Evolutionary conservation across 352 stramenopile species (phyloP).

Genomic region (Albugo candida): DNA sequence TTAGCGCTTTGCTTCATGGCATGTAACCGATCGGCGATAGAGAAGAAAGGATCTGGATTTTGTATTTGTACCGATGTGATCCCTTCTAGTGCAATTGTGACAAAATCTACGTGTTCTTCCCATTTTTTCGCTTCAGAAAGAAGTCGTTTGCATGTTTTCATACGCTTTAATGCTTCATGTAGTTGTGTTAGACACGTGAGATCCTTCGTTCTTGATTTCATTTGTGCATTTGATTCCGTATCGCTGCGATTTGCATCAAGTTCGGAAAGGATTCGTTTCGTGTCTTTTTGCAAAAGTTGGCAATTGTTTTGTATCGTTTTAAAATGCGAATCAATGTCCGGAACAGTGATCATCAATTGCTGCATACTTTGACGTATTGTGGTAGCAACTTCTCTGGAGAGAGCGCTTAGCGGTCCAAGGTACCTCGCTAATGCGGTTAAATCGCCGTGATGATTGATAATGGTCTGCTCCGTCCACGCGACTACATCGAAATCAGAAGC

Average conservation of each 20-base stretch:
- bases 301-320: constrained; percentile 22
- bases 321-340: constrained; percentile 33
- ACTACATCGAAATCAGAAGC: constrained; percentile 39
- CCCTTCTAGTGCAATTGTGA: too few relatives aligned
- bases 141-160: constrained; percentile 38
- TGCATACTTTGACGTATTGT: constrained; percentile 37
- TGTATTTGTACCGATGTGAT: too few relatives aligned
- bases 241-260: constrained; percentile 1
- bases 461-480: constrained; percentile 44
- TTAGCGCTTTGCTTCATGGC: too few relatives aligned
- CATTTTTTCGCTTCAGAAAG: constrained; percentile 49
- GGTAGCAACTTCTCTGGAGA: constrained; percentile 32
- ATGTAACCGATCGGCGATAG: too few relatives aligned
- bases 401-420: constrained; percentile 35
- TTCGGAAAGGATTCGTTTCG: background rate
- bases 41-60: too few relatives aligned
- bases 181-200: constrained; percentile 37
- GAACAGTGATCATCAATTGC: constrained; percentile 24
- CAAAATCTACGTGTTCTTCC: constrained; percentile 25
- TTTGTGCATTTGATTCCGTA: constrained; percentile 5
- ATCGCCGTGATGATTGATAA: constrained; percentile 16
- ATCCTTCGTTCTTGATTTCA: constrained; percentile 13
- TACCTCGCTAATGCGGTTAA: constrained; percentile 17
- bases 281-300: background rate
- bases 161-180: constrained; percentile 40